phyloP scores from a whole-genome alignment of 495 filamentous ascomycete genomes.

The Glutinoglossum americanum region DNA sequence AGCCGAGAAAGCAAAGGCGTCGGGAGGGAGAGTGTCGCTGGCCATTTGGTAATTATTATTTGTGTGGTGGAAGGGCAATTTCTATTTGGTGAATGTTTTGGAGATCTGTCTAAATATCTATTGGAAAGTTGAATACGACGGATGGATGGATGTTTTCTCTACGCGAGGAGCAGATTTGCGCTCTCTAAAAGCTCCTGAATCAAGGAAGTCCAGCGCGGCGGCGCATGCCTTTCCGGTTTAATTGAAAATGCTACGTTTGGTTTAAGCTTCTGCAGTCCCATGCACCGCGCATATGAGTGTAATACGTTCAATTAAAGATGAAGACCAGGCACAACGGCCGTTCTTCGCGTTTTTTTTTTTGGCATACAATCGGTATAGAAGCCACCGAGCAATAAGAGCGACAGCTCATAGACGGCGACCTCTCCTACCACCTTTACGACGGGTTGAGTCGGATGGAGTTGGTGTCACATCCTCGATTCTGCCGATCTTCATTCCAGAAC shows the following conservation, averaged over 20 bases:
- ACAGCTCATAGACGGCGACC: slow-evolving; percentile 86
- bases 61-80: not conserved
- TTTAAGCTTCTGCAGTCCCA: not conserved
- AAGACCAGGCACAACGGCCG: slow-evolving; percentile 46
- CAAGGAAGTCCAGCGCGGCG: too few relatives aligned
- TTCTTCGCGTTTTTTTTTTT: slow-evolving; percentile 37
- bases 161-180: too few relatives aligned
- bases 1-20: not conserved
- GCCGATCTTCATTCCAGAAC: slow-evolving; percentile 98
- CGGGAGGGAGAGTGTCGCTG: not conserved
- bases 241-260: not conserved
- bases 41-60: not conserved
- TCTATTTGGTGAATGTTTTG: not conserved
- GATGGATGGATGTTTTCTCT: too few relatives aligned
- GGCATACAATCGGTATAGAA: slow-evolving; percentile 25
- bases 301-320: slow-evolving; percentile 16
- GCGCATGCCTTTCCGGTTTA: not conserved
- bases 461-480: slow-evolving; percentile 99
- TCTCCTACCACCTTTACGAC: slow-evolving; percentile 99
- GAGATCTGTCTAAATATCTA: too few relatives aligned
- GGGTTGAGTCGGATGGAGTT: slow-evolving; percentile 93
- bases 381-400: slow-evolving; percentile 12
- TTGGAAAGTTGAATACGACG: too few relatives aligned
- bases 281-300: not conserved
- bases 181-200: too few relatives aligned